Evolutionary conservation across 2,329 filamentous ascomycete genomes (phyloP).

Genomic region (Nemania sp.): DNA sequence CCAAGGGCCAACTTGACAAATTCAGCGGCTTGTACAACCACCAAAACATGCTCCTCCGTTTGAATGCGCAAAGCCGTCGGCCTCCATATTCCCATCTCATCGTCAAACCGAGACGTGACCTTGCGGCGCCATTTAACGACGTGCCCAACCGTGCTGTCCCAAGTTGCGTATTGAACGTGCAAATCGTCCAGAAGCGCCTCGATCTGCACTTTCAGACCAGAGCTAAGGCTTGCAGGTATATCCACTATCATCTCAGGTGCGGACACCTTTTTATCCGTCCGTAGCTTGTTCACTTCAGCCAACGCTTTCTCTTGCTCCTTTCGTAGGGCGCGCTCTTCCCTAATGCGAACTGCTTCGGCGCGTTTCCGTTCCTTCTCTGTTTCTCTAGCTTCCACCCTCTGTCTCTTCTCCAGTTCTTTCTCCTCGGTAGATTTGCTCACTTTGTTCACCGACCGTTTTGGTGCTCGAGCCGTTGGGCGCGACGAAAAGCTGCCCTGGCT

Average conservation of each 20-base stretch:
- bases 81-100: slow-evolving; percentile 65
- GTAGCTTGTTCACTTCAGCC: slow-evolving; percentile 72
- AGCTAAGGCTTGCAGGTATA: slow-evolving; percentile 60
- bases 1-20: slow-evolving; percentile 64
- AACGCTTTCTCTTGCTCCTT: slow-evolving; percentile 68
- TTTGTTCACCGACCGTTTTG: slow-evolving; percentile 17
- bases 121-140: slow-evolving; percentile 72
- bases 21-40: slow-evolving; percentile 63
- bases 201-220: slow-evolving; percentile 50
- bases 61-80: slow-evolving; percentile 57
- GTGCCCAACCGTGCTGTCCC: slow-evolving; percentile 51
- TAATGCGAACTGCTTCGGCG: slow-evolving; percentile 60
- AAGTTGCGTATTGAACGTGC: slow-evolving; percentile 50
- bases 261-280: slow-evolving; percentile 73
- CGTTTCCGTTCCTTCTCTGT: slow-evolving; percentile 60
- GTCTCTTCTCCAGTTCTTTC: slow-evolving; percentile 45
- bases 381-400: slow-evolving; percentile 54
- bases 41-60: slow-evolving; percentile 64
- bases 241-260: slow-evolving; percentile 78
- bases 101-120: slow-evolving; percentile 64
- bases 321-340: slow-evolving; percentile 63
- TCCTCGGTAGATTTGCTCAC: slow-evolving; percentile 41
- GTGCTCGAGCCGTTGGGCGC: slow-evolving; percentile 26
- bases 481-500: slow-evolving; percentile 26
- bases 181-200: slow-evolving; percentile 55